Conservation (phyloP, 2,329 filamentous ascomycete species). For the Salinomyces thailandicus region DNA sequence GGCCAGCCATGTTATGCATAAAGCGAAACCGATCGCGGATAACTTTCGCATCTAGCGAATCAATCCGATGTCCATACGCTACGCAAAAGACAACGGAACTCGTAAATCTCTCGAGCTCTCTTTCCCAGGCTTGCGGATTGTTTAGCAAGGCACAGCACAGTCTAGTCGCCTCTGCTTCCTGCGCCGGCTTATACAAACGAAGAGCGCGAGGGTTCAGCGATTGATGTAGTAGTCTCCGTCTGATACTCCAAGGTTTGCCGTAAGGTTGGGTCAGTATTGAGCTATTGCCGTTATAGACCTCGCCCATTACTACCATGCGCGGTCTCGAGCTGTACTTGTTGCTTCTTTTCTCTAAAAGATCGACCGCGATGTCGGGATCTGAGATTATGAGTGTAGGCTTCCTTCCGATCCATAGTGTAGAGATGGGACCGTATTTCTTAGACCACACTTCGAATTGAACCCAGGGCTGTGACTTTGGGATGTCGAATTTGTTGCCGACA, state of each 20-base stretch:
- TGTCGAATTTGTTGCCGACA: slow-evolving; percentile 31
- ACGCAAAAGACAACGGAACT: slow-evolving; percentile 42
- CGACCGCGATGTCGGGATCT: slow-evolving; percentile 34
- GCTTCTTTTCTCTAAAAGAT: slow-evolving; percentile 38
- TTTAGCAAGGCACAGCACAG: slow-evolving; percentile 34
- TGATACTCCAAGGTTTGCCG: slow-evolving; percentile 37
- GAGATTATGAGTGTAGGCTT: slow-evolving; percentile 36
- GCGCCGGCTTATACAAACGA: slow-evolving; percentile 37
- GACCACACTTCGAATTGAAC: slow-evolving; percentile 36
- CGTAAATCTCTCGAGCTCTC: slow-evolving; percentile 39
- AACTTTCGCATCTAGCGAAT: slow-evolving; percentile 38
- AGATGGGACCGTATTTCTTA: slow-evolving; percentile 36
- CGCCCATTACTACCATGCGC: slow-evolving; percentile 36
- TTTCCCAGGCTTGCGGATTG: slow-evolving; percentile 34
- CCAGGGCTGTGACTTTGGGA: slow-evolving; percentile 28
- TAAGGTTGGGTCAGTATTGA: slow-evolving; percentile 41
- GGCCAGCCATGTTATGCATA: slow-evolving; percentile 39
- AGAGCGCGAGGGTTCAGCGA: slow-evolving; percentile 37
- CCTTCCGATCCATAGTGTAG: slow-evolving; percentile 40
- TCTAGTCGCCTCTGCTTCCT: slow-evolving; percentile 41
- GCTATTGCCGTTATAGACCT: slow-evolving; percentile 35
- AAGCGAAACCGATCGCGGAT: slow-evolving; percentile 39
- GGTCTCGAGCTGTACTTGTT: slow-evolving; percentile 37
- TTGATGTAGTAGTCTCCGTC: slow-evolving; percentile 34
- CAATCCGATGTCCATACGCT: slow-evolving; percentile 42